phyloP scores from a whole-genome alignment of 2,329 filamentous ascomycete species.

The Fusarium subglutinans region DNA sequence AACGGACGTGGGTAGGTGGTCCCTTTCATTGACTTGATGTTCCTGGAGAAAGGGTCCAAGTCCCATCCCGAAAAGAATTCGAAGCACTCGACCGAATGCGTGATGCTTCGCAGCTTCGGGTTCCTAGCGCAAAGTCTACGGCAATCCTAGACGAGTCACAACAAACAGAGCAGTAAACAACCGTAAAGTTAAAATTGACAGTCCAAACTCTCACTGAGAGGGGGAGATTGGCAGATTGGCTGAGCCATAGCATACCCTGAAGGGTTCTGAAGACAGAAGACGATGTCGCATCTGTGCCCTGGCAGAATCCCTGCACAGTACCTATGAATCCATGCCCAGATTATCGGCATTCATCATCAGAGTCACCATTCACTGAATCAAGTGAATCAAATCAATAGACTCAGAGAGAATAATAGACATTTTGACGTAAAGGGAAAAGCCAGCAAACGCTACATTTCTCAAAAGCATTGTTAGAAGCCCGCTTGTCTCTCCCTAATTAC shows the following conservation, averaged over 20 bases:
- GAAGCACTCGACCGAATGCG: slow-evolving; percentile 5
- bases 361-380: slow-evolving; percentile 3
- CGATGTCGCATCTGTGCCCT: slow-evolving; percentile 19
- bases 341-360: slow-evolving; percentile 26
- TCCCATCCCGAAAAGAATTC: slow-evolving; percentile 5
- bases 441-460: not conserved
- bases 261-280: slow-evolving; percentile 11
- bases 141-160: slow-evolving; percentile 17
- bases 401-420: slow-evolving; percentile 6
- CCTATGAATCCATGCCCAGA: slow-evolving; percentile 6
- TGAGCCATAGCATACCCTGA: slow-evolving; percentile 17
- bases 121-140: slow-evolving; percentile 25
- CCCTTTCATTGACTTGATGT: slow-evolving; percentile 1
- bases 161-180: not conserved
- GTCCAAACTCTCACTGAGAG: not conserved
- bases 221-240: slow-evolving; percentile 21
- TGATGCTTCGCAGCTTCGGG: slow-evolving; percentile 6
- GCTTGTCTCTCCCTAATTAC: slow-evolving; percentile 1
- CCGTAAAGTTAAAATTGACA: slow-evolving; percentile 2
- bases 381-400: slow-evolving; percentile 8
- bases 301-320: slow-evolving; percentile 19
- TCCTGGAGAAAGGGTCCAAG: slow-evolving; percentile 14
- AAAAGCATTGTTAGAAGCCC: slow-evolving; percentile 3
- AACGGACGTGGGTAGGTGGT: slow-evolving; percentile 8
- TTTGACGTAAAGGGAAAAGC: slow-evolving; percentile 4